Evolutionary conservation across 257 asterid species (phyloP).

Genomic region (Salvia splendens): DNA sequence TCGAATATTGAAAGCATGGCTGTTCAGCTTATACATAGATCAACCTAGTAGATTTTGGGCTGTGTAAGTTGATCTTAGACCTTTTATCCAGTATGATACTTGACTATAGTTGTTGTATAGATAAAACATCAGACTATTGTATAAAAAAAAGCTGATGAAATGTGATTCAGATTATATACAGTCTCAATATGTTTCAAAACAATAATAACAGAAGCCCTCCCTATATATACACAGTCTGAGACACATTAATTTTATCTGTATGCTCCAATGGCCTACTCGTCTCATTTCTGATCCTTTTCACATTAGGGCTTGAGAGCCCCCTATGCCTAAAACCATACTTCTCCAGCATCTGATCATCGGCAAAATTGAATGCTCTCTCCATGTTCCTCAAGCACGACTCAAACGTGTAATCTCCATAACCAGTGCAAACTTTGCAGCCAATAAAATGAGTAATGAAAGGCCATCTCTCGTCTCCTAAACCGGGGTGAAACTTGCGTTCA

Average conservation of each 20-base stretch:
- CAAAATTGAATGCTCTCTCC: constrained; percentile 59
- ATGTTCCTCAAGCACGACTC: constrained; percentile 52
- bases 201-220: neutral
- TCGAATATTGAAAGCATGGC: neutral
- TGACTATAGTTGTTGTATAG: constrained; percentile 10
- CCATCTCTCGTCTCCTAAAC: constrained; percentile 56
- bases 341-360: constrained; percentile 52
- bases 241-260: no score
- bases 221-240: no score
- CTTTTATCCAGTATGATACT: neutral
- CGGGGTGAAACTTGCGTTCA: constrained; percentile 32
- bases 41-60: neutral
- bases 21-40: neutral
- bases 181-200: neutral
- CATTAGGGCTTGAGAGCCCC: constrained; percentile 44
- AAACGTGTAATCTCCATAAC: constrained; percentile 45
- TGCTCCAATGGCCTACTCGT: constrained; percentile 36
- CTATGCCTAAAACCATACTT: constrained; percentile 47
- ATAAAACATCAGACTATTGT: no score
- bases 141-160: neutral
- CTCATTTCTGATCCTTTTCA: constrained; percentile 46
- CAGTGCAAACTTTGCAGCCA: constrained; percentile 55
- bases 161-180: neutral
- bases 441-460: constrained; percentile 60
- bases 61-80: neutral